A percentile compares a stretch with the other conserved stretches of the same genome.
These are phyloP conservation scores for Monosporascus sp. DNA, from an alignment of 2,329 filamentous ascomycete species.

Conservation along the genomic window DNA sequence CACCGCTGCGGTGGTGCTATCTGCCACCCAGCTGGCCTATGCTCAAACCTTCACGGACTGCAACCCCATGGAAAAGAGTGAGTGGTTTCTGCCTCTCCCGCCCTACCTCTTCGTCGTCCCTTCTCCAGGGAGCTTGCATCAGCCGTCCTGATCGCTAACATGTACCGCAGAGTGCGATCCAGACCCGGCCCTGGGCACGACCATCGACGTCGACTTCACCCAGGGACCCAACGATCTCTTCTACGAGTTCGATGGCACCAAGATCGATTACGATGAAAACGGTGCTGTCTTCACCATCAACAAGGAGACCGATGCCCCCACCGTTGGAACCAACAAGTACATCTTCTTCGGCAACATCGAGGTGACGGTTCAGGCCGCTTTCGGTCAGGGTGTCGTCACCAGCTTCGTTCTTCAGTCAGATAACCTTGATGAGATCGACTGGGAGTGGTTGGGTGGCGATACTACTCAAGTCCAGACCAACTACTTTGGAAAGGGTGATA, in stretches of 20 bases:
- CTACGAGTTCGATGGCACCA: constrained; percentile 40
- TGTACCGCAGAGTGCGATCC: constrained; percentile 55
- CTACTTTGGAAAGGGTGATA: constrained; percentile 72
- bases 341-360: constrained; percentile 95
- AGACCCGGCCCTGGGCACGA: constrained; percentile 69
- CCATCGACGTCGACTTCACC: constrained; percentile 65
- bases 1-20: constrained; percentile 41
- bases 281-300: constrained; percentile 63
- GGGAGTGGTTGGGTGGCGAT: constrained; percentile 86
- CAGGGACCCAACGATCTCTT: constrained; percentile 59
- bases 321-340: constrained; percentile 75
- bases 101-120: neutral
- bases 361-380: constrained; percentile 69
- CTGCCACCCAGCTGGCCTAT: constrained; percentile 42
- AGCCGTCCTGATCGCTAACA: constrained; percentile 12
- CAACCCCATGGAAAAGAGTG: constrained; percentile 48
- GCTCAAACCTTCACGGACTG: constrained; percentile 54
- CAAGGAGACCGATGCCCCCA: constrained; percentile 59
- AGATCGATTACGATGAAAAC: constrained; percentile 38
- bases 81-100: constrained; percentile 8
- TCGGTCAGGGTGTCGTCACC: constrained; percentile 82
- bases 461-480: constrained; percentile 75
- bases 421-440: constrained; percentile 89
- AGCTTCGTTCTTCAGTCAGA: constrained; percentile 87
- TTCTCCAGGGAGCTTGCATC: neutral